Evolutionary conservation across 371 early-diverging fungal genomes (phyloP), one percentile per base, ranked within the genome.

Genomic region (Capillidium rhysosporum): DNA sequence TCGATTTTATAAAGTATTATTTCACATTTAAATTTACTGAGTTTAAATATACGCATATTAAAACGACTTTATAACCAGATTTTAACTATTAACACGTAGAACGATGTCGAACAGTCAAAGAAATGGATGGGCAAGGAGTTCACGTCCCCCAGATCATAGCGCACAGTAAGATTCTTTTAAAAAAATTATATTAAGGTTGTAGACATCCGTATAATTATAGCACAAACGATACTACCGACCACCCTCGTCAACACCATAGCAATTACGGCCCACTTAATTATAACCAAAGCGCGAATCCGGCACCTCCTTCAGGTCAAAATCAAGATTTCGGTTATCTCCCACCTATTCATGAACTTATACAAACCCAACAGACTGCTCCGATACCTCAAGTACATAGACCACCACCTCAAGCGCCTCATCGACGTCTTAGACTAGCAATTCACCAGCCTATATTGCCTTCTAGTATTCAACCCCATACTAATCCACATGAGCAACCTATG

Each of bases 41-140:
- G 12, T 7, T 12, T 34, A 34, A 4, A 34, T 34, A 34, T 34
- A 34, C 34, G 12, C 34, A 7, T 34, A 34, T 34, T 34, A 34
- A 12, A 34, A 34, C 34, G 4, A 34, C 4, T 34, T 4, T 7
- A 34, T 12, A 7, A 7, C 34, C 34, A 7, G 12, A 12, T 7
- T 34, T 7, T 12, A 34, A 4, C 34, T 34, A 34, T 12, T 34
- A 43, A 43, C 7, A 43, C 9, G 18, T 8, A 18, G 5, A 16
- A 8, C 9, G 34, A 51, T 51, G 51, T 51, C 51, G 5, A 51
- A 51, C 23, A 51, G 34, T 21, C 51, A 51, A 34, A 29, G 51
- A 29, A 29, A 39, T 39, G n/a, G 25, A 20, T 51, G 51, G 51
- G 28, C 34, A 23, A 23, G 30, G 23, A 20, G 51, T 30, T 12